Evolutionary conservation across 371 early-diverging fungal genomes (phyloP).

Genomic region (Mortierella sp.): DNA sequence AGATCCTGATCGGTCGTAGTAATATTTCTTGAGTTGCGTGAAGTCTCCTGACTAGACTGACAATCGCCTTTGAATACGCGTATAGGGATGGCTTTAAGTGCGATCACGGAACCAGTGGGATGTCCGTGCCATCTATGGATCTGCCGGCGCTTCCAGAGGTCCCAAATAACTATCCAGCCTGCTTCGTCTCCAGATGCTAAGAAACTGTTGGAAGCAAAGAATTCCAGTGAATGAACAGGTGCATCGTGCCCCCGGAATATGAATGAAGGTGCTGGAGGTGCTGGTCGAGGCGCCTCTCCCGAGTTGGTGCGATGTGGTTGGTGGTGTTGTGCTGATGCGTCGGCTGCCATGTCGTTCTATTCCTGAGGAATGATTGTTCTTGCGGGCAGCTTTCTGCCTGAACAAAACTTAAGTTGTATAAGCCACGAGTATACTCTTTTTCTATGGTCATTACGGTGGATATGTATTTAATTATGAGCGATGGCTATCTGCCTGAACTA

Average conservation of each 20-base stretch:
- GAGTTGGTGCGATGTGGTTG: slow-evolving; percentile 3
- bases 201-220: slow-evolving; percentile 41
- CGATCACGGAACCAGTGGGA: slow-evolving; percentile 27
- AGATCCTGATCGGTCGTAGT: not conserved
- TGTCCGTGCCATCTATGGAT: slow-evolving; percentile 52
- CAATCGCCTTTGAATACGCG: too few relatives aligned
- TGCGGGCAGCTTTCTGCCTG: too few relatives aligned
- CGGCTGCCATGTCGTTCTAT: slow-evolving; percentile 6
- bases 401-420: not conserved
- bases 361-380: not conserved
- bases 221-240: slow-evolving; percentile 40
- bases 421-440: not conserved
- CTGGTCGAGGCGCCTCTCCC: slow-evolving; percentile 5
- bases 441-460: not conserved
- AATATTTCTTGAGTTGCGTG: not conserved
- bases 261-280: slow-evolving; percentile 46
- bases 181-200: slow-evolving; percentile 41
- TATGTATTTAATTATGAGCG: not conserved
- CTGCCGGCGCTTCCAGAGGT: slow-evolving; percentile 50
- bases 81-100: slow-evolving; percentile 24
- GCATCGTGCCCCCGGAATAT: slow-evolving; percentile 50
- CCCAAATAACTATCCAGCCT: slow-evolving; percentile 52
- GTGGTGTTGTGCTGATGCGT: not conserved
- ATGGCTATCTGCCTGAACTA: not conserved
- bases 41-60: not conserved